phyloP scores from a whole-genome alignment of 2,329 filamentous ascomycete species.

The Trichophyton verrucosum region DNA sequence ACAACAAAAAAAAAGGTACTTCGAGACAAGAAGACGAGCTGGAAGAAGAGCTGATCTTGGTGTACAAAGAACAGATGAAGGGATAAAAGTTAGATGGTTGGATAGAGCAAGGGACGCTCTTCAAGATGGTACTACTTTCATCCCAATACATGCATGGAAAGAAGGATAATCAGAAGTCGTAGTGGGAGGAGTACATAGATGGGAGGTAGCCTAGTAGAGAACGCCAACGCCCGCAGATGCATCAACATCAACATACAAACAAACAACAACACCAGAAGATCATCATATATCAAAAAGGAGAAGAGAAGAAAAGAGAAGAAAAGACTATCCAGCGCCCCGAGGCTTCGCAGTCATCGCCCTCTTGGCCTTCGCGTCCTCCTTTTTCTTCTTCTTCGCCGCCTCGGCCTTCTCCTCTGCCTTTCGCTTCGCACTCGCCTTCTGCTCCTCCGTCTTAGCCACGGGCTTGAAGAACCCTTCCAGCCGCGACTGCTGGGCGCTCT shows the following conservation, averaged over 20 bases:
- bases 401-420: slow-evolving; percentile 89
- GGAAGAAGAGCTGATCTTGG: background rate
- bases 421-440: slow-evolving; percentile 75
- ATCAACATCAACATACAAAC: background rate
- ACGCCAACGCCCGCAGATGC: background rate
- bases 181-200: background rate
- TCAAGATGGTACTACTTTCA: background rate
- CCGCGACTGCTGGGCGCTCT: slow-evolving; percentile 77
- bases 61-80: background rate
- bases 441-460: slow-evolving; percentile 71
- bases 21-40: background rate
- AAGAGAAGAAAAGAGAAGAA: background rate
- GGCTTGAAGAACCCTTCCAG: slow-evolving; percentile 97
- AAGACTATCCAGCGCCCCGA: slow-evolving; percentile 43
- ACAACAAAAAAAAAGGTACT: too few species aligned
- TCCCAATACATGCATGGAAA: background rate
- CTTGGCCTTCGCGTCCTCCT: slow-evolving; percentile 91
- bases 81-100: background rate
- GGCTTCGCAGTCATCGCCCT: slow-evolving; percentile 82
- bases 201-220: background rate
- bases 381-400: slow-evolving; percentile 88
- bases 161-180: background rate
- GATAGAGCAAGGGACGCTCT: background rate
- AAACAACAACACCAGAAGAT: too few species aligned
- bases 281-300: too few species aligned